Evolutionary conservation across 139 green algal species (phyloP), one percentile per base, ranked within the genome.

Genomic region (Tetratostichococcus sp.): DNA sequence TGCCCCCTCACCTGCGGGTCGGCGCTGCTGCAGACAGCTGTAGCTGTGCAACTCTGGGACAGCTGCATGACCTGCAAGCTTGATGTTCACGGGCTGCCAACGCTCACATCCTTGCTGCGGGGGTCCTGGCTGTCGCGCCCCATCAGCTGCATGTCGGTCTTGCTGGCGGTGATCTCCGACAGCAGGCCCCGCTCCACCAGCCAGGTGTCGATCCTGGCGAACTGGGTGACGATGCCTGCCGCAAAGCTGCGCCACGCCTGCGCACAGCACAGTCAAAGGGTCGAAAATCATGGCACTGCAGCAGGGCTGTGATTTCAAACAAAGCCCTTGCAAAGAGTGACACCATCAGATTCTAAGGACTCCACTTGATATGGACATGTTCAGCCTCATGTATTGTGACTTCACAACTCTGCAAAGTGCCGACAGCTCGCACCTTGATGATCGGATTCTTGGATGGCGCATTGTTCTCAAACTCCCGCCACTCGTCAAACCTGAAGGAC

Each of bases 131-230:
- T 28, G 14, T 43, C 70, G 5, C 62, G 2, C 26, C 22, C 28
- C 4, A 3, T 16, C 26, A 22, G 26, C 28, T 34, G 11, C 30
- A 43, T 22, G 30, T 67, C 42, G 30, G 70, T 43, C 4, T 35
- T 67, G 28, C 85, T 73, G 1, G 34, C n/a, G 19, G 30, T 79
- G 1, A 96, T 71, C 72, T 83, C 79, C 33, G 33, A 73, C 31
- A 91, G 75, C 28, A 89, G 17, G 35, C 67, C 71, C 3, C 70
- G 25, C 35, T 73, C 35, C 79, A 90, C 85, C 71, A 91, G 83
- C 78, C 72, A 83, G 1, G 17, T 8, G 57, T 91, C 86, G 50
- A 62, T 28, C 4, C 19, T 62, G 50, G 17, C 19, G 26, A 62
- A 62, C 17, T 5, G 17, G 19, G 19, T 26, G 50, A 62, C 50